These are phyloP conservation scores for Metschnikowia koreensis DNA, from an alignment of 805 yeast species.

Conservation along the genomic window DNA sequence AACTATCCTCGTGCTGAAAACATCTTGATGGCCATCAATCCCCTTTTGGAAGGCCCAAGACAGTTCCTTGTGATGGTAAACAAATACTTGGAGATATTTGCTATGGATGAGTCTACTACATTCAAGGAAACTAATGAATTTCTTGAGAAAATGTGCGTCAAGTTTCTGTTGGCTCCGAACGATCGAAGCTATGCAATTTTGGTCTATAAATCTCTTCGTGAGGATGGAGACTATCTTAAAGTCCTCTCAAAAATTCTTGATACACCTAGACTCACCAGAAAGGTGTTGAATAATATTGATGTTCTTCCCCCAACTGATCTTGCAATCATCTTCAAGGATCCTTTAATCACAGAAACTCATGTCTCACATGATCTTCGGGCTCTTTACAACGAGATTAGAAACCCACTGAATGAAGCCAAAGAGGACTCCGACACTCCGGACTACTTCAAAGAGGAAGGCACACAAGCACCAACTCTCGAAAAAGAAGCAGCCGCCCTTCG, in stretches of 20 bases:
- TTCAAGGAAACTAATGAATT: constrained; percentile 45
- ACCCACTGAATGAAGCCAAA: constrained; percentile 2
- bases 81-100: constrained; percentile 50
- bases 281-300: constrained; percentile 48
- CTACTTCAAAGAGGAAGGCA: constrained; percentile 32
- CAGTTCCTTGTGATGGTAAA: constrained; percentile 67
- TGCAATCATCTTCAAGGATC: constrained; percentile 29
- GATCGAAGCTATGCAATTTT: constrained; percentile 61
- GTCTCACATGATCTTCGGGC: constrained; percentile 35
- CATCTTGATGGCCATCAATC: constrained; percentile 60
- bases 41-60: constrained; percentile 37
- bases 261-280: constrained; percentile 20
- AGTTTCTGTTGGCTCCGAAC: constrained; percentile 37
- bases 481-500: constrained; percentile 55
- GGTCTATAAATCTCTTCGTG: constrained; percentile 39
- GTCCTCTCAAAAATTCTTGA: constrained; percentile 13
- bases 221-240: constrained; percentile 12
- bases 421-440: constrained; percentile 16
- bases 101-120: constrained; percentile 39
- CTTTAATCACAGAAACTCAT: constrained; percentile 24
- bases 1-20: constrained; percentile 70
- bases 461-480: constrained; percentile 41
- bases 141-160: constrained; percentile 30
- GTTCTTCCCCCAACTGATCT: constrained; percentile 50
- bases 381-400: constrained; percentile 27